These are phyloP conservation scores for Nothopassalora personata DNA, from an alignment of 2,329 filamentous ascomycete genomes.

Conservation along the genomic window DNA sequence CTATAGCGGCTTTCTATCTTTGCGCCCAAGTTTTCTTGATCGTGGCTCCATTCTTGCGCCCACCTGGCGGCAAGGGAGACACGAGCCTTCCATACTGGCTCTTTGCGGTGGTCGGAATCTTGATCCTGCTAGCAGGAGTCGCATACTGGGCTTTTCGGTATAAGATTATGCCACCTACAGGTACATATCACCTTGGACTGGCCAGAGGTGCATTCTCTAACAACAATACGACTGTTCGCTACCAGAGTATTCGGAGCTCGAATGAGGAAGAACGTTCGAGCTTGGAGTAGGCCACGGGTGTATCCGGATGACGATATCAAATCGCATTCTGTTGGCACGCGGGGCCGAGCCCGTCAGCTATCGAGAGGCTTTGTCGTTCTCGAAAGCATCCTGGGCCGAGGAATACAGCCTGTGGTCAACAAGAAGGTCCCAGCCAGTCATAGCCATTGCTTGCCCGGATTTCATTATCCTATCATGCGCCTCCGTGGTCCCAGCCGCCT, in stretches of 20 bases:
- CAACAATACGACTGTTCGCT: background rate
- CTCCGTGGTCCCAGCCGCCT: slow-evolving; percentile 1
- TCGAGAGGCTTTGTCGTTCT: slow-evolving; percentile 1
- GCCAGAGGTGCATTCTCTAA: background rate
- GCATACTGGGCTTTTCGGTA: slow-evolving; percentile 7
- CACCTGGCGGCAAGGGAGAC: slow-evolving; percentile 38
- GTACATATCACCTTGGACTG: background rate
- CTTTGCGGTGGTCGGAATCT: slow-evolving; percentile 41
- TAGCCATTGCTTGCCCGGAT: slow-evolving; percentile 6
- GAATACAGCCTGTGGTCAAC: slow-evolving; percentile 1
- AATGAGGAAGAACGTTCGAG: background rate
- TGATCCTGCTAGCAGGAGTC: slow-evolving; percentile 23
- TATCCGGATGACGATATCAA: too few species aligned
- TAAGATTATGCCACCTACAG: slow-evolving; percentile 6
- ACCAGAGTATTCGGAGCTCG: slow-evolving; percentile 1
- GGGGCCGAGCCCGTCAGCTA: background rate
- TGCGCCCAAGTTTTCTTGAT: slow-evolving; percentile 36
- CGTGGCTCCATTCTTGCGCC: slow-evolving; percentile 40
- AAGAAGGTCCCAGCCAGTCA: slow-evolving; percentile 4
- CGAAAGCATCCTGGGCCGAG: slow-evolving; percentile 13
- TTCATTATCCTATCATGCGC: slow-evolving; percentile 1
- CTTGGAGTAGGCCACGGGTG: too few species aligned
- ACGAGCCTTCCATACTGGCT: slow-evolving; percentile 43
- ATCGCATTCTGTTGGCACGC: too few species aligned
- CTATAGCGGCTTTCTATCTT: slow-evolving; percentile 49